Evolutionary conservation across 2,329 filamentous ascomycete species (phyloP).

Genomic region (Diaporthe longicolla): DNA sequence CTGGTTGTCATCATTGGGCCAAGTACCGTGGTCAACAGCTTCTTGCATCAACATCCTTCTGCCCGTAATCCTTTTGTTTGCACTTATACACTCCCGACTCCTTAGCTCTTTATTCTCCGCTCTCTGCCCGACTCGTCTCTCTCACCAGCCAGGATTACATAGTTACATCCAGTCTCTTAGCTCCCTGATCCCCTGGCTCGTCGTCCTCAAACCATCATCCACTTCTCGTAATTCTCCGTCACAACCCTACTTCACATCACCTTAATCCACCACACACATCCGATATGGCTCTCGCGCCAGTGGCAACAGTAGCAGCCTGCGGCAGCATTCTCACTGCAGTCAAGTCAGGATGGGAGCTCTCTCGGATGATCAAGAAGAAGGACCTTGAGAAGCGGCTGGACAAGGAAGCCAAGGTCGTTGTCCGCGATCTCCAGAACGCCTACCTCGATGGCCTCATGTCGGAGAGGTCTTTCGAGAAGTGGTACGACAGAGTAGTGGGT

Average conservation of each 20-base stretch:
- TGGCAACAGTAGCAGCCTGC: conserved; percentile 49
- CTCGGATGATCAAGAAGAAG: conserved; percentile 49
- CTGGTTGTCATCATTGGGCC: conserved; percentile 13
- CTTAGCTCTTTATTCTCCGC: conserved; percentile 13
- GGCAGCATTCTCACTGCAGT: conserved; percentile 50
- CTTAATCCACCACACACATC: neutral
- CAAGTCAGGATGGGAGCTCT: conserved; percentile 50
- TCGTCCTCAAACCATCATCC: neutral
- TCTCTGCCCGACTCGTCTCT: conserved; percentile 20
- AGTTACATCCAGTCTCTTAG: neutral
- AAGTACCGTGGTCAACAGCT: conserved; percentile 3
- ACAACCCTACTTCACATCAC: neutral
- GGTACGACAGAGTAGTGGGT: conserved; percentile 49
- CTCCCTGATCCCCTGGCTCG: conserved; percentile 9
- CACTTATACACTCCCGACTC: conserved; percentile 37
- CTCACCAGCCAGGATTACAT: conserved; percentile 17
- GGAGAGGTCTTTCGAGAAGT: conserved; percentile 46
- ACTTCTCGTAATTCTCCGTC: neutral
- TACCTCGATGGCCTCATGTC: conserved; percentile 46
- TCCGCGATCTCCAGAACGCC: conserved; percentile 39
- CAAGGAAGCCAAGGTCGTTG: conserved; percentile 38
- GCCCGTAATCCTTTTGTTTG: neutral
- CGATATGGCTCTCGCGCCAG: conserved; percentile 46
- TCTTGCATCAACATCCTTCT: conserved; percentile 2
- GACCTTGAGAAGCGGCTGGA: conserved; percentile 43